phyloP scores from a whole-genome alignment of 192 early-diverging fungal species.

The Blastocladiella britannica region DNA sequence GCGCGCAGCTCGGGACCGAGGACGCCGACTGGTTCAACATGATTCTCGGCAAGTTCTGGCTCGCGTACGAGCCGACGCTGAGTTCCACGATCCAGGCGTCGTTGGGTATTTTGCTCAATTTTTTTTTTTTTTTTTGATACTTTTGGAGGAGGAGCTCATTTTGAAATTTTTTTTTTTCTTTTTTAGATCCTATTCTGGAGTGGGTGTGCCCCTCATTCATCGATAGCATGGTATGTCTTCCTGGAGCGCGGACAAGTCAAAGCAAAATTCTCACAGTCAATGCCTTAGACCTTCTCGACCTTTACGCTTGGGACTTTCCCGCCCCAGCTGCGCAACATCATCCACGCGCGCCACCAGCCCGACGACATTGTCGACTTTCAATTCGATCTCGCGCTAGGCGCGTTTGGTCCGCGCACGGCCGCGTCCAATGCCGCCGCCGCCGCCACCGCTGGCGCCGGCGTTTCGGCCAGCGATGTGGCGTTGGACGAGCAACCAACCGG shows the following conservation, averaged over 20 bases:
- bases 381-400: conserved; percentile 39
- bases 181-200: too few relatives aligned
- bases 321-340: conserved; percentile 45
- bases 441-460: not conserved
- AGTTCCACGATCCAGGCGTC: conserved; percentile 46
- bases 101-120: conserved; percentile 51
- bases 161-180: too few relatives aligned
- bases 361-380: conserved; percentile 21
- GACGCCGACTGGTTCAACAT: conserved; percentile 80
- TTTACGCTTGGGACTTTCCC: conserved; percentile 64
- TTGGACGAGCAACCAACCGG: not conserved
- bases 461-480: conserved; percentile 3
- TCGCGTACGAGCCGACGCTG: conserved; percentile 71
- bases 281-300: too few relatives aligned
- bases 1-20: conserved; percentile 13
- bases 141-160: too few relatives aligned
- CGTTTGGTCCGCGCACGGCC: conserved; percentile 1
- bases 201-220: conserved; percentile 66
- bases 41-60: conserved; percentile 70
- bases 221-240: conserved; percentile 47
- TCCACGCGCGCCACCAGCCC: conserved; percentile 39
- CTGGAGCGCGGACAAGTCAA: too few relatives aligned
- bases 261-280: too few relatives aligned
- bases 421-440: not conserved
- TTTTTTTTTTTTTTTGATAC: too few relatives aligned